Evolutionary conservation across 2,329 filamentous ascomycete species (phyloP).

Genomic region (Nigrospora osmanthi): DNA sequence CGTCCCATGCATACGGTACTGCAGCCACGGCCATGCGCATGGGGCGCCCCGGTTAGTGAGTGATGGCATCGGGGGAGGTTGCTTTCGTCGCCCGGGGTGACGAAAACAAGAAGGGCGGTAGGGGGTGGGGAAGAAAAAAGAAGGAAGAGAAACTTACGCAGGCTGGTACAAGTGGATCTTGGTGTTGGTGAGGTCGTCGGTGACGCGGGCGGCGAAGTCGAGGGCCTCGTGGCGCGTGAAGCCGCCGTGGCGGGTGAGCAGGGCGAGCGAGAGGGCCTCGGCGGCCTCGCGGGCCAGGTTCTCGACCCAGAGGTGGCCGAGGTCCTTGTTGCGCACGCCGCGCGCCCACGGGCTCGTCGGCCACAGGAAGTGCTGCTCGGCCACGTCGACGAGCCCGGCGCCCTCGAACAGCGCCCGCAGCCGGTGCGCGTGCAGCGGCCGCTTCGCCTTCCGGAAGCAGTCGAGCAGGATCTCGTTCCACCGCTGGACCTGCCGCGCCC

Average conservation of each 20-base stretch:
- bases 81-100: too few species aligned
- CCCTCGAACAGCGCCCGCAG: constrained; percentile 3
- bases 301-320: constrained; percentile 3
- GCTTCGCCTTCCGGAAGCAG: constrained; percentile 4
- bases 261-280: neutral
- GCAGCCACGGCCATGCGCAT: too few species aligned
- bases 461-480: neutral
- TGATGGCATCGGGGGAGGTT: too few species aligned
- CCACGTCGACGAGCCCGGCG: constrained; percentile 4
- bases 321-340: constrained; percentile 4
- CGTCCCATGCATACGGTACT: too few species aligned
- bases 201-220: neutral
- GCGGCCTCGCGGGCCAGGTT: neutral
- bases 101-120: too few species aligned
- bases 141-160: too few species aligned
- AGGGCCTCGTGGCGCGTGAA: neutral
- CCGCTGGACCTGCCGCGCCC: neutral
- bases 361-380: constrained; percentile 4
- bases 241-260: neutral
- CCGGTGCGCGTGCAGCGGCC: neutral
- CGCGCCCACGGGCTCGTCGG: constrained; percentile 5
- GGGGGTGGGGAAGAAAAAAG: too few species aligned
- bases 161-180: neutral
- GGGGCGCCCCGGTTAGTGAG: too few species aligned
- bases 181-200: neutral